Base-by-base conservation (phyloP, 129 eudicot species). In the Artemisia tridentata region DNA sequence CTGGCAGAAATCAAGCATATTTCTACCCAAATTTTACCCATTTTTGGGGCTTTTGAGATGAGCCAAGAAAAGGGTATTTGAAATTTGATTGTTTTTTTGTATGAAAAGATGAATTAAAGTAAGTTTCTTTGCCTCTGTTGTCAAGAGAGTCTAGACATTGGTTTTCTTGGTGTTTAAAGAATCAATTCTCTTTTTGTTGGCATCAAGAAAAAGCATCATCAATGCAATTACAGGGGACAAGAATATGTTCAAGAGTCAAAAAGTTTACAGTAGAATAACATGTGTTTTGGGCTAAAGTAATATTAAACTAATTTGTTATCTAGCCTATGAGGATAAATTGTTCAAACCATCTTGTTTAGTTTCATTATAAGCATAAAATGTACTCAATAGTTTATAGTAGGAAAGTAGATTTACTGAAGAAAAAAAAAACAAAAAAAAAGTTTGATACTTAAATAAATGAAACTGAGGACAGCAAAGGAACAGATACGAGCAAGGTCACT, bases 1-100 rank as follows among this genome's bases (percentile, higher is more conserved):
- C 98, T 78, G 13, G 87, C 91, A 1, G 98, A 88, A 55, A 86
- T 83, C 55, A 92, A 69, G 77, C 96, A 84, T 25, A 86, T 74
- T 72, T 92, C 98, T 43, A 92, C 81, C 95, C 91, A 88, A 53
- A 86, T 78, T 68, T 86, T 92, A 34, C 86, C 89, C 96, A 88
- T 91, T 65, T 84, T 74, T 60, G 45, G 53, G 8, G 66, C 53
- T 12, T 48, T 72, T 64, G 65, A 74, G 72, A 79, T 66, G 61
- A 70, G 57, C 69, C 57, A 70, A 65, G 68, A 41, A 73, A 72
- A 47, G 68, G 66, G 75, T 7, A 63, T 55, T 50, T 69, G 67
- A 27, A 46, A 73, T 65, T 52, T 80, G 77, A 63, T 75, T 72
- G 59, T 74, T 70, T 82, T 81, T 70, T 76, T 54, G 34, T 34